Evolutionary conservation across 1,284 basidiomycete genomes (phyloP).

Genomic region (Boletus sp.): DNA sequence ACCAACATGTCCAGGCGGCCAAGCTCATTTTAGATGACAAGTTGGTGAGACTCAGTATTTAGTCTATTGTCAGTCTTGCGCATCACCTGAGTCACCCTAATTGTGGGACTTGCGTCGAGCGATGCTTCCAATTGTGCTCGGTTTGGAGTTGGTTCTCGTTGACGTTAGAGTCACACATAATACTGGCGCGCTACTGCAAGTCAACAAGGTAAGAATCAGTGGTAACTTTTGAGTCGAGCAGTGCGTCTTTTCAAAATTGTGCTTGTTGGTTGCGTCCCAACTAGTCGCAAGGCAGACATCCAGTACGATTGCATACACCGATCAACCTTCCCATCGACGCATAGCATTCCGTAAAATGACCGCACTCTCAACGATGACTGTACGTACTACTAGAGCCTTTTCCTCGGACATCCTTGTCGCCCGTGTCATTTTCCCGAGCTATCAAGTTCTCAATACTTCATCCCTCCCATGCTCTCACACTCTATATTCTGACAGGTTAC

Average conservation of each 20-base stretch:
- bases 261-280: not conserved
- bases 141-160: constrained; percentile 16
- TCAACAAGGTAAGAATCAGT: not conserved
- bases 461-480: too few relatives aligned
- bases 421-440: constrained; percentile 14
- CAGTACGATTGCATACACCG: constrained; percentile 20
- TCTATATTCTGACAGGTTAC: constrained; percentile 19
- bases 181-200: not conserved
- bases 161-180: not conserved
- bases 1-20: too few relatives aligned
- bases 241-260: constrained; percentile 9
- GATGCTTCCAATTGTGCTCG: constrained; percentile 5
- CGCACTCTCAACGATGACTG: constrained; percentile 10
- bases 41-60: constrained; percentile 21
- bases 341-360: constrained; percentile 14
- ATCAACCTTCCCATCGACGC: constrained; percentile 14
- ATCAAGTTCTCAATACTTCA: constrained; percentile 8
- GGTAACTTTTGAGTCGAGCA: constrained; percentile 19
- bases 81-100: constrained; percentile 10
- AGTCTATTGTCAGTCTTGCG: constrained; percentile 22
- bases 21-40: too few relatives aligned
- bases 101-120: constrained; percentile 10
- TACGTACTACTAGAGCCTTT: constrained; percentile 13
- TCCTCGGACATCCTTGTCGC: constrained; percentile 17
- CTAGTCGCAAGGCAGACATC: constrained; percentile 16